A percentile compares a stretch with the other conserved stretches of the same genome.
Conservation (phyloP, 2,329 filamentous ascomycete species). For the Curvularia sp. region DNA sequence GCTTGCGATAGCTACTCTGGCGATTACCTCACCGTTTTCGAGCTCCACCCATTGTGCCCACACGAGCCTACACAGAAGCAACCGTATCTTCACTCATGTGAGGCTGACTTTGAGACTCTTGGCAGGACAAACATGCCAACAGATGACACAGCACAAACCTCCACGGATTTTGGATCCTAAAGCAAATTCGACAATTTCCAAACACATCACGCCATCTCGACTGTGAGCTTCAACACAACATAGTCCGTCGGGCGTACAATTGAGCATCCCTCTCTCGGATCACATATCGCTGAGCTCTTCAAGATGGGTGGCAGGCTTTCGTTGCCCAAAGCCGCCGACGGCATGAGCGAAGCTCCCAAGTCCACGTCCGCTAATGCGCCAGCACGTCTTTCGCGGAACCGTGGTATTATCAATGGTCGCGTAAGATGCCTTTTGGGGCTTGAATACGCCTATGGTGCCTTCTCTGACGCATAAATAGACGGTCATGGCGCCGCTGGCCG, state of each 20-base stretch:
- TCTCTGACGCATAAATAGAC: constrained; percentile 50
- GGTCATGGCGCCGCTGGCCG: constrained; percentile 67
- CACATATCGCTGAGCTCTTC: background rate
- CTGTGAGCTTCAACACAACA: constrained; percentile 3
- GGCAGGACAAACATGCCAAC: constrained; percentile 21
- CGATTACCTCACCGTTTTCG: constrained; percentile 37
- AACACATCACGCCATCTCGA: constrained; percentile 15
- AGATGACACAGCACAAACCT: constrained; percentile 11
- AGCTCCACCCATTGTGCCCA: constrained; percentile 18
- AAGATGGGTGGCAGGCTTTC: constrained; percentile 58
- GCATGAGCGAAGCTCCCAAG: constrained; percentile 53
- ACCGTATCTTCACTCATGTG: constrained; percentile 16
- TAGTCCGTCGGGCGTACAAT: background rate
- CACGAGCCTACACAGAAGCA: constrained; percentile 8
- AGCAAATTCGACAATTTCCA: constrained; percentile 3
- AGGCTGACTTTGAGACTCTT: constrained; percentile 9
- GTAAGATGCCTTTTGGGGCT: constrained; percentile 23
- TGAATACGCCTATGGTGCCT: background rate
- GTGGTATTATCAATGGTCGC: constrained; percentile 49
- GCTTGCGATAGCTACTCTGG: constrained; percentile 20
- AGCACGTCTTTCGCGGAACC: constrained; percentile 39
- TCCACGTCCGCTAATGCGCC: constrained; percentile 43
- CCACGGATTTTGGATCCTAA: constrained; percentile 9
- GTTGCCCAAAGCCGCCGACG: constrained; percentile 53
- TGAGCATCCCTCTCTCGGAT: background rate